These are phyloP conservation scores for Filosporella fistucella DNA, from an alignment of 495 filamentous ascomycete species.

Conservation along the genomic window DNA sequence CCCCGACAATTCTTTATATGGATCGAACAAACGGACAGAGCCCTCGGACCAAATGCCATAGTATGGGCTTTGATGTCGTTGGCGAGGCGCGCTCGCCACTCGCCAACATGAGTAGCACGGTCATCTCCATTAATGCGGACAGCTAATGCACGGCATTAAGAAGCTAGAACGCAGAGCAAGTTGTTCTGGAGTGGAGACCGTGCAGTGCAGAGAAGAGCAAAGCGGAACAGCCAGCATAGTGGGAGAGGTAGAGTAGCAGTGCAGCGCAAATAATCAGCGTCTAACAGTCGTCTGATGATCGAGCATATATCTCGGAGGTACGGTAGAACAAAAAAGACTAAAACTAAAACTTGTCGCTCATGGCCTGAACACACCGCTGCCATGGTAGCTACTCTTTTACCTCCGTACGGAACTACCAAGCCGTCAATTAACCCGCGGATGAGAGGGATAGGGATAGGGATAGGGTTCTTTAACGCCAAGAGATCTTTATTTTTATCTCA, in stretches of 20 bases:
- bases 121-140: constrained; percentile 9
- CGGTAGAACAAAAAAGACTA: too few species aligned
- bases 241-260: too few species aligned
- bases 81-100: too few species aligned
- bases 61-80: neutral
- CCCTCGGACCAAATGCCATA: neutral
- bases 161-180: constrained; percentile 6
- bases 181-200: too few species aligned
- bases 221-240: too few species aligned
- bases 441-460: neutral
- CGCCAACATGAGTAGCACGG: constrained; percentile 21
- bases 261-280: constrained; percentile 5
- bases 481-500: constrained; percentile 16
- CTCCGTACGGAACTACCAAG: too few species aligned
- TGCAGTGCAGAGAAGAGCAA: too few species aligned
- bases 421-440: too few species aligned
- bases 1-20: constrained; percentile 8
- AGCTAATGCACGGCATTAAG: constrained; percentile 26
- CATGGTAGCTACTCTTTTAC: constrained; percentile 15
- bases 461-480: neutral
- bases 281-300: constrained; percentile 12
- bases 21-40: constrained; percentile 6
- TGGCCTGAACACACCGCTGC: constrained; percentile 18
- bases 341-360: constrained; percentile 9
- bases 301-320: too few species aligned